Percentiles rank a stretch among this genome's conserved stretches.
Conservation (phyloP, 176 grass and related monocot species). For the Elaeis guineensis region DNA sequence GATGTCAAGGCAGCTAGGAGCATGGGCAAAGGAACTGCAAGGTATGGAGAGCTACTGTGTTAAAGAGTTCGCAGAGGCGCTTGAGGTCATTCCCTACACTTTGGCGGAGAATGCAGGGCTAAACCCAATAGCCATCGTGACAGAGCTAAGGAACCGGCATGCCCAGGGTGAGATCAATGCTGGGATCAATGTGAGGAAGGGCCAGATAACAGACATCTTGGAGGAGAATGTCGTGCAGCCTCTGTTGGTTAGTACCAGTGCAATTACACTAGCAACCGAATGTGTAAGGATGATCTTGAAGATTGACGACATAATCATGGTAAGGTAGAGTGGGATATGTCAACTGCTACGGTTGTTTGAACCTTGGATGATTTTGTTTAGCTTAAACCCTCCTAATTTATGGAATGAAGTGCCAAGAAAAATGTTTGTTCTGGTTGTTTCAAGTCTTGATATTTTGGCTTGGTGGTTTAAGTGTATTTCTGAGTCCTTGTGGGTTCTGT, state of each 20-base stretch:
- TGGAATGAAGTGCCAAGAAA: too few relatives aligned
- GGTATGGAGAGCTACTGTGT: slow-evolving; percentile 95
- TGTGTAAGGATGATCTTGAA: slow-evolving; percentile 92
- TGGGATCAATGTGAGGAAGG: slow-evolving; percentile 85
- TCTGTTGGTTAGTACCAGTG: slow-evolving; percentile 66
- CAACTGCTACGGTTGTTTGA: too few relatives aligned
- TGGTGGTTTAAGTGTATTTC: too few relatives aligned
- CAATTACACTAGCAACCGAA: slow-evolving; percentile 61
- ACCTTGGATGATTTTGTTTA: too few relatives aligned
- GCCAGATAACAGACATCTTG: slow-evolving; percentile 77
- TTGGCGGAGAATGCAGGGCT: slow-evolving; percentile 84
- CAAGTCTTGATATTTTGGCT: too few relatives aligned
- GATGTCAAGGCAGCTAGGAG: slow-evolving; percentile 72
- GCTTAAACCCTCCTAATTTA: too few relatives aligned
- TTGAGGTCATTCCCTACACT: slow-evolving; percentile 84
- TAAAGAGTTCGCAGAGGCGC: slow-evolving; percentile 74
- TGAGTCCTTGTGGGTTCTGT: too few relatives aligned
- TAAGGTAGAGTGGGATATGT: slow-evolving; percentile 20
- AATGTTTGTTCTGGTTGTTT: too few relatives aligned
- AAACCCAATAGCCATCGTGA: slow-evolving; percentile 67
- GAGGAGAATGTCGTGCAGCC: slow-evolving; percentile 87
- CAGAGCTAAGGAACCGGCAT: slow-evolving; percentile 70
- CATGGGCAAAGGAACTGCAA: slow-evolving; percentile 78
- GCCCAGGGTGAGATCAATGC: slow-evolving; percentile 60
- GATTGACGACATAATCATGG: slow-evolving; percentile 76